Base-by-base conservation (phyloP, 139 green algal genomes). In the Chlamydomonas incerta region DNA sequence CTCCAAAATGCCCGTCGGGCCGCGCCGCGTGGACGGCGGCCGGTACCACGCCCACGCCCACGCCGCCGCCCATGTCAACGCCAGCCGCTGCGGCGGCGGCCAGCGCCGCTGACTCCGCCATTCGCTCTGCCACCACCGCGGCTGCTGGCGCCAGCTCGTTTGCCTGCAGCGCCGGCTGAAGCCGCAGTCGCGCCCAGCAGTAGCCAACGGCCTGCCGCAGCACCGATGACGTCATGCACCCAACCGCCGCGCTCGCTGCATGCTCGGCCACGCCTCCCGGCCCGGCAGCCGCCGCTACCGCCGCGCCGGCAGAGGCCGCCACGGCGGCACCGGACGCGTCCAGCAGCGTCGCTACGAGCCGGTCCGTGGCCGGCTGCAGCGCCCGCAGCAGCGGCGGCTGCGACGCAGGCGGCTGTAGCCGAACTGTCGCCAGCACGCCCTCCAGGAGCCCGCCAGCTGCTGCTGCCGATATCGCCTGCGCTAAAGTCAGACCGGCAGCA, bases 391-490 rank as follows among this genome's bases (percentile, higher is more conserved):
- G 31, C 46, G 9, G 31, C 47, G 60, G 17, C 65, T 68, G 79
- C 31, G 17, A 66, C 17, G 0, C 20, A 41, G 57, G 31, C 3
- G 65, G 66, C 66, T 68, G 66, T 14, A 68, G 65, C 79, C 66
- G 47, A 23, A 37, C 66, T 31, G 79, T 55, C 9, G 55, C 20
- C 10, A 50, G 2, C 47, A 33, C 69, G n/a, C 79, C 79, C 47
- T 85, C 79, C 24, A 85, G 46, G 31, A 85, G 20, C 10, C 79
- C 79, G 9, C 79, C 33, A 1, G 79, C 65, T 33, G 65, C 77
- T 13, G 33, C 33, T 50, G 67, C 33, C 33, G 67, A 14, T 15
- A 17, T 15, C 21, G 18, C 33, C 63, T 35, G 63, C 29, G n/a
- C 14, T 29, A 70, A 33, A 2, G 20, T 50, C 41, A 50, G 41